phyloP scores from a whole-genome alignment of 2,329 filamentous ascomycete species.

The Cadophora luteo-olivacea region DNA sequence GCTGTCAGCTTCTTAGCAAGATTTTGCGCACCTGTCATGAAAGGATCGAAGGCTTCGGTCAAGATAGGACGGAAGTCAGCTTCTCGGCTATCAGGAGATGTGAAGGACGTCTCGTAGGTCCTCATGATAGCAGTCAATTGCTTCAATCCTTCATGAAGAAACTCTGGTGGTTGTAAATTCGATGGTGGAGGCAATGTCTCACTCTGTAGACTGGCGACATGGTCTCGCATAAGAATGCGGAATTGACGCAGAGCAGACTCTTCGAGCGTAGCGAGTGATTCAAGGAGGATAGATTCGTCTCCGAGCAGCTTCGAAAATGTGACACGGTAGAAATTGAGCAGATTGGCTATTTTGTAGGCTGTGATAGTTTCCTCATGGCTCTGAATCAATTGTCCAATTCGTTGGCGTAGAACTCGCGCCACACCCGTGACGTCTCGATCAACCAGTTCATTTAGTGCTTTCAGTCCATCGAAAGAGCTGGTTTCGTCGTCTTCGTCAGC shows the following conservation, averaged over 20 bases:
- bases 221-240: conserved; percentile 79
- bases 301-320: conserved; percentile 86
- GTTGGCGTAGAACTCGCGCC: conserved; percentile 82
- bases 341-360: conserved; percentile 87
- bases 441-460: conserved; percentile 84
- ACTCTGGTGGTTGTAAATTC: conserved; percentile 80
- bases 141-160: conserved; percentile 80
- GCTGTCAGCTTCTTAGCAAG: conserved; percentile 66
- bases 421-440: conserved; percentile 85
- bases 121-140: conserved; percentile 81
- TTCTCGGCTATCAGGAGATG: conserved; percentile 62
- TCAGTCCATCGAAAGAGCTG: conserved; percentile 76
- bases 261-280: conserved; percentile 72
- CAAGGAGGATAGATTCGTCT: conserved; percentile 69
- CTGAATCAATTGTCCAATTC: conserved; percentile 90
- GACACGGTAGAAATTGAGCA: conserved; percentile 85
- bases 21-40: conserved; percentile 75
- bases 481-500: conserved; percentile 60
- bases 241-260: conserved; percentile 84
- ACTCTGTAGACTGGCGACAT: conserved; percentile 75
- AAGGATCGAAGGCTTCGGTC: conserved; percentile 83
- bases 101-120: conserved; percentile 84
- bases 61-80: conserved; percentile 78
- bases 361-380: conserved; percentile 89
- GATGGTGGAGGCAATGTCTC: conserved; percentile 73